Percentiles rank a stretch among this genome's conserved stretches.
Conservation (phyloP, 108 stramenopile genomes). For the Nannochloropsis oceanica region DNA sequence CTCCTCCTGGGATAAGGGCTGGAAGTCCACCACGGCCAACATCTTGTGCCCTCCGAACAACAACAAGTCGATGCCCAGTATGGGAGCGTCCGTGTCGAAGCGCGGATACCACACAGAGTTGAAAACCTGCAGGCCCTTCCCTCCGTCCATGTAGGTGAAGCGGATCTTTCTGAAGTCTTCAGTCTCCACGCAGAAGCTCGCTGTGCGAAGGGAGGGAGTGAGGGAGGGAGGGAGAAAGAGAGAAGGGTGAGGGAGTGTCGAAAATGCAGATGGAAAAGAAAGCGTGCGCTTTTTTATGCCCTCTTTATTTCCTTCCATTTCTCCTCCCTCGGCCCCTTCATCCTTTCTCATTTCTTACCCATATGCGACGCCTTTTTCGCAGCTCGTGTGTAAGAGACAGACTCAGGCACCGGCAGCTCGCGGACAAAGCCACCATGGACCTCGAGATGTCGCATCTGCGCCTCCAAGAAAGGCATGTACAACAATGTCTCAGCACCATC, state of each 20-base stretch:
- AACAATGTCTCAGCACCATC: background rate
- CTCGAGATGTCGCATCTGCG: constrained; percentile 15
- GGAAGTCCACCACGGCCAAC: constrained; percentile 80
- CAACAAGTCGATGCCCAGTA: constrained; percentile 79
- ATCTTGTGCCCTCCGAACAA: constrained; percentile 74
- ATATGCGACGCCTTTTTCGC: constrained; percentile 10
- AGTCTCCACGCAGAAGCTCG: constrained; percentile 20
- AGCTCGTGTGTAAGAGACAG: constrained; percentile 3
- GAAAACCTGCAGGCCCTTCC: constrained; percentile 78
- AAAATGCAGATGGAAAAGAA: background rate
- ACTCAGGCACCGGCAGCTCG: constrained; percentile 10
- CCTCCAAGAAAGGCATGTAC: constrained; percentile 28
- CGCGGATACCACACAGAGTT: constrained; percentile 84
- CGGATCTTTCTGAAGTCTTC: constrained; percentile 44
- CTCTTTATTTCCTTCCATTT: background rate
- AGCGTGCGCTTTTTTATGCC: background rate
- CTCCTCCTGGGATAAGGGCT: constrained; percentile 68
- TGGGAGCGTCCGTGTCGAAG: constrained; percentile 66
- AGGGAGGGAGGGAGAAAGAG: too few species aligned
- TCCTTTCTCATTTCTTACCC: background rate
- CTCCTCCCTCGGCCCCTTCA: background rate
- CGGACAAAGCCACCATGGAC: constrained; percentile 9
- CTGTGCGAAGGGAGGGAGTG: background rate
- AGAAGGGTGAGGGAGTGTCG: background rate
- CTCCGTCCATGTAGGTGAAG: constrained; percentile 89